Conservation (phyloP, 202 grass and related monocot genomes). For the Dendrocalamus latiflorus region DNA sequence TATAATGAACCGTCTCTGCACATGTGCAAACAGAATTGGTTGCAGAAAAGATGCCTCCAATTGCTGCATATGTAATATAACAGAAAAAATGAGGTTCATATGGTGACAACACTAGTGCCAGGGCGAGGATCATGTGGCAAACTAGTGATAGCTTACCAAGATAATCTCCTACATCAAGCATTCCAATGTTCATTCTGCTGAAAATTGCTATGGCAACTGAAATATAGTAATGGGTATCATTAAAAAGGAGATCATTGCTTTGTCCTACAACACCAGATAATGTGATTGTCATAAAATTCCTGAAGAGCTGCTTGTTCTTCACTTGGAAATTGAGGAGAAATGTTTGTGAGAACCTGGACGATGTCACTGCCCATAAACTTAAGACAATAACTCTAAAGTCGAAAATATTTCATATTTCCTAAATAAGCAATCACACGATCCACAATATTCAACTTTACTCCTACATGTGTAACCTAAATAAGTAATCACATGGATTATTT, state of each 20-base stretch:
- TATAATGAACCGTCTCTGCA: too few relatives aligned
- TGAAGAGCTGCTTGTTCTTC: conserved; percentile 97
- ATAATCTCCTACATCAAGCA: conserved; percentile 80
- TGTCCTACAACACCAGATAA: conserved; percentile 73
- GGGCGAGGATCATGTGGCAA: background rate
- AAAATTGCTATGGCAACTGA: conserved; percentile 76
- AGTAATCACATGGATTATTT: background rate
- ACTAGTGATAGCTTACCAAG: conserved; percentile 60
- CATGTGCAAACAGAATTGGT: too few relatives aligned
- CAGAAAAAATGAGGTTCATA: background rate
- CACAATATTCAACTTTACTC: background rate
- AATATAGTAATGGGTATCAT: conserved; percentile 31
- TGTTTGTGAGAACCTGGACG: conserved; percentile 11
- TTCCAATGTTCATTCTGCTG: conserved; percentile 83
- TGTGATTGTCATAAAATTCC: conserved; percentile 94
- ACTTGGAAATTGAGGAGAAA: conserved; percentile 82
- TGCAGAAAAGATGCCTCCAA: too few relatives aligned
- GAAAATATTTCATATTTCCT: background rate
- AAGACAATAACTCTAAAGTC: background rate
- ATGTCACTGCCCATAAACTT: background rate
- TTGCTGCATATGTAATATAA: too few relatives aligned
- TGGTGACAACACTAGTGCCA: conserved; percentile 15
- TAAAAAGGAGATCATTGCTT: conserved; percentile 88
- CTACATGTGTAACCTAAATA: background rate
- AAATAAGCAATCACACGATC: background rate